Evolutionary conservation across 2,329 filamentous ascomycete genomes (phyloP).

Genomic region (Endoconidiophora polonica): DNA sequence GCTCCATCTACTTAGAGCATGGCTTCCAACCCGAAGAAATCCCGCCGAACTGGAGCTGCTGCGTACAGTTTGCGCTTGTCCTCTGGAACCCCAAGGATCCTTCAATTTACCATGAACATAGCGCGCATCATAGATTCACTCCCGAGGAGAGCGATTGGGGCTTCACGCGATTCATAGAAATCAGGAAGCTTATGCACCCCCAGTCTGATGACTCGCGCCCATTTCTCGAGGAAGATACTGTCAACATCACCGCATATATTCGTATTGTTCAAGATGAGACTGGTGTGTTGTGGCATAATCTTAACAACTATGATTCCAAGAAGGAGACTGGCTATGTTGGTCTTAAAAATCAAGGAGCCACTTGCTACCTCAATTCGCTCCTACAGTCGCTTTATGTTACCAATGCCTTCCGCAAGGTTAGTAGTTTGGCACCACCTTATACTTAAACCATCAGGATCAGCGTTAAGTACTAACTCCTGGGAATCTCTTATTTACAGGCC

Average conservation of each 20-base stretch:
- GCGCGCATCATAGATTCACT: constrained; percentile 88
- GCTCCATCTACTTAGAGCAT: constrained; percentile 92
- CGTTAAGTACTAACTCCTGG: constrained; percentile 10
- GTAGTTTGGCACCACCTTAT: not conserved
- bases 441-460: too few species aligned
- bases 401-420: constrained; percentile 81
- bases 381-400: constrained; percentile 74
- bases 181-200: constrained; percentile 66
- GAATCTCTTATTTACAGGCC: constrained; percentile 35
- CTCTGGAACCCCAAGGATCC: constrained; percentile 90
- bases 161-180: constrained; percentile 89
- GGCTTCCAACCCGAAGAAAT: constrained; percentile 61
- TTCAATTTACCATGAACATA: constrained; percentile 63
- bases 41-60: constrained; percentile 90
- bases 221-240: constrained; percentile 59
- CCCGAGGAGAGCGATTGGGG: constrained; percentile 97
- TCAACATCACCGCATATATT: constrained; percentile 70
- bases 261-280: constrained; percentile 74
- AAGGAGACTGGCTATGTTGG: constrained; percentile 96
- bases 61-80: constrained; percentile 86
- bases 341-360: constrained; percentile 89
- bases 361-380: constrained; percentile 73
- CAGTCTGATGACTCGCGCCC: constrained; percentile 57
- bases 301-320: constrained; percentile 95
- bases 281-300: constrained; percentile 80